These are phyloP conservation scores for Ogataea hybrid DNA, from an alignment of 1,139 yeast species.

Conservation along the genomic window DNA sequence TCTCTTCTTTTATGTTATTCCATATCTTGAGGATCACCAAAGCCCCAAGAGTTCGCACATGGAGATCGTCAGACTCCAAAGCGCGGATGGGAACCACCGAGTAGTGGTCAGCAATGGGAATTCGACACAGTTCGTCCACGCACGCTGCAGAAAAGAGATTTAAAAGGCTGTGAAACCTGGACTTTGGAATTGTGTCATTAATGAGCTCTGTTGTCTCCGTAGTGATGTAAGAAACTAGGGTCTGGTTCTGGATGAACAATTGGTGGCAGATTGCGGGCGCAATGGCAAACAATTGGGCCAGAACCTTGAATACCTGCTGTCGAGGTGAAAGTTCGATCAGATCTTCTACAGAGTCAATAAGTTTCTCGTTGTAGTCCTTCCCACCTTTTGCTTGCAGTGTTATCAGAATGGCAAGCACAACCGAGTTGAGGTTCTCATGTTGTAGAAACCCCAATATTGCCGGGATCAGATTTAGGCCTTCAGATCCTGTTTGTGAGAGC, in stretches of 20 bases:
- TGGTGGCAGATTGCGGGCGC: constrained; percentile 16
- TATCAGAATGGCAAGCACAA: not conserved
- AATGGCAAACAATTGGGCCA: constrained; percentile 25
- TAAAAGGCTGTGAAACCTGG: constrained; percentile 13
- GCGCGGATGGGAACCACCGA: constrained; percentile 20
- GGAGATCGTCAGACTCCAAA: constrained; percentile 9
- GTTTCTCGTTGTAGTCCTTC: constrained; percentile 3
- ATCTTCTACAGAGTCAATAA: constrained; percentile 22
- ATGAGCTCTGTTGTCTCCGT: constrained; percentile 22
- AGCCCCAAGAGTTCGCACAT: constrained; percentile 32
- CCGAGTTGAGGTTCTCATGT: constrained; percentile 5
- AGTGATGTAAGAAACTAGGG: constrained; percentile 20
- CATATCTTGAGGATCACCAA: constrained; percentile 44
- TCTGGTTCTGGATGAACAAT: constrained; percentile 21
- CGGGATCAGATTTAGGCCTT: not conserved
- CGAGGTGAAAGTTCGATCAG: constrained; percentile 14
- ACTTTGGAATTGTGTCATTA: constrained; percentile 1
- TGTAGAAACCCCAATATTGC: constrained; percentile 5
- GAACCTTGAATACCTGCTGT: constrained; percentile 16
- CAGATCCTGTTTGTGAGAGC: not conserved
- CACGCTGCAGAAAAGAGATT: constrained; percentile 28
- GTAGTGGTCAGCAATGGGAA: constrained; percentile 26
- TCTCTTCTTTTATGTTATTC: constrained; percentile 38
- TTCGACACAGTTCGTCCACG: constrained; percentile 27
- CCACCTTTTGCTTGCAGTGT: constrained; percentile 2